Conservation (phyloP, 768 basidiomycete species). For the Suillus subluteus region DNA sequence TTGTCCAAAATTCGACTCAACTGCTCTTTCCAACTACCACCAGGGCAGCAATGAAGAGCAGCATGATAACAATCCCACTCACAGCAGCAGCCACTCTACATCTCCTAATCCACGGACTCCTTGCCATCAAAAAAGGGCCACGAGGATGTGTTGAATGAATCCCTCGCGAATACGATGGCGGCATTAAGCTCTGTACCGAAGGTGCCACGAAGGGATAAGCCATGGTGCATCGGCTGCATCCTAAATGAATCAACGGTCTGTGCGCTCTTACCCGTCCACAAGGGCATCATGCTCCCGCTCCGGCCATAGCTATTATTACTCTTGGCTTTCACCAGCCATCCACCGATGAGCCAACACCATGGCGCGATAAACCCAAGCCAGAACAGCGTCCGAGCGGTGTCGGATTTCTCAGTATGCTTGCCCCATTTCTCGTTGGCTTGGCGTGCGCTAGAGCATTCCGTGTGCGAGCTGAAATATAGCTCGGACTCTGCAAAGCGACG, state of each 20-base stretch:
- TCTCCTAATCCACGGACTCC: slow-evolving; percentile 44
- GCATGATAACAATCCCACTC: slow-evolving; percentile 53
- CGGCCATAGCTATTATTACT: slow-evolving; percentile 39
- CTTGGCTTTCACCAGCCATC: slow-evolving; percentile 62
- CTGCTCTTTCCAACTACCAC: slow-evolving; percentile 33
- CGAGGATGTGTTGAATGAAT: slow-evolving; percentile 26
- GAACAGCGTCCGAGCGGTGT: slow-evolving; percentile 62
- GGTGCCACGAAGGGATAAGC: slow-evolving; percentile 67
- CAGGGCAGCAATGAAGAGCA: slow-evolving; percentile 55
- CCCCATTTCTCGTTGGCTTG: slow-evolving; percentile 21
- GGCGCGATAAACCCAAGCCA: slow-evolving; percentile 77
- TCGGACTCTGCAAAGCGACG: slow-evolving; percentile 52
- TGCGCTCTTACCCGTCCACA: slow-evolving; percentile 42
- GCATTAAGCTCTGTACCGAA: slow-evolving; percentile 40
- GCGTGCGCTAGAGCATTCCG: slow-evolving; percentile 36
- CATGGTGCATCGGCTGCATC: slow-evolving; percentile 43
- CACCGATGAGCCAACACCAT: slow-evolving; percentile 76
- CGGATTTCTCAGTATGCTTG: slow-evolving; percentile 15
- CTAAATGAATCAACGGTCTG: slow-evolving; percentile 47
- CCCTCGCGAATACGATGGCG: slow-evolving; percentile 24
- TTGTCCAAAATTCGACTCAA: background rate
- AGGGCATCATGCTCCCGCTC: slow-evolving; percentile 39
- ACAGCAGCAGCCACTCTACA: slow-evolving; percentile 64
- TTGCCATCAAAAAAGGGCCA: slow-evolving; percentile 22
- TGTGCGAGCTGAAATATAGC: slow-evolving; percentile 38